Base-by-base conservation (phyloP, 176 grass and related monocot species). In the Themeda triandra region DNA sequence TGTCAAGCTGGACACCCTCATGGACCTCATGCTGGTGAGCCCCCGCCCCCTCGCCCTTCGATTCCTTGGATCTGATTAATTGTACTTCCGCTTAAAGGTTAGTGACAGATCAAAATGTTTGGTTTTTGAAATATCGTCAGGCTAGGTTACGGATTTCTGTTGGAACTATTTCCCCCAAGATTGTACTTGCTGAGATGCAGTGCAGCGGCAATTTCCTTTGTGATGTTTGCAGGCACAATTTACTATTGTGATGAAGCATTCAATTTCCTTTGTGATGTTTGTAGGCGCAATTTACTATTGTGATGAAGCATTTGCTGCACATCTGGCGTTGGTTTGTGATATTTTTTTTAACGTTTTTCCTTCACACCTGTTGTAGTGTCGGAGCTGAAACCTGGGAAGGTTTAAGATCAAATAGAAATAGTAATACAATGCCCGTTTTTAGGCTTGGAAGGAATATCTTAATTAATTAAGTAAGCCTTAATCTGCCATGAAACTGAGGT, bases 1-100 rank as follows among this genome's bases (percentile, higher is more conserved):
- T 78, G 78, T 88, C 28, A 82, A 92, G 32, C 86, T 79, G 73
- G 77, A 46, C 29, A 79, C 82, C 82, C 82, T 88, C 58, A 79
- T 85, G 44, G 78, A 92, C n/a, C 90, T 92, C 67, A 51, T 80
- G 67, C 29, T 80, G 75, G 71, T 67, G 31, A 67, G 6, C 21
- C 54, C 21, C 21, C 21, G 3, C 8, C 54, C 21, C 54, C 0
- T 58, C n/a, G n/a, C 21, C 54, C 21, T 17, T 53, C 5, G 48
- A 53, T 53, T 7, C 48, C 48, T n/a, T 58, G 54, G 54, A 58
- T 58, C 19, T 58, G 54, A n/a, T 58, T 58, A n/a, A n/a, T n/a
- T n/a, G n/a, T n/a, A n/a, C n/a, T n/a, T n/a, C n/a, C n/a, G n/a
- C n/a, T n/a, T n/a, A n/a, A 2, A n/a, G 4, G 4, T 2, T n/a